Base-by-base conservation (phyloP, 2,329 filamentous ascomycete species). In the Emericellopsis cladophorae region DNA sequence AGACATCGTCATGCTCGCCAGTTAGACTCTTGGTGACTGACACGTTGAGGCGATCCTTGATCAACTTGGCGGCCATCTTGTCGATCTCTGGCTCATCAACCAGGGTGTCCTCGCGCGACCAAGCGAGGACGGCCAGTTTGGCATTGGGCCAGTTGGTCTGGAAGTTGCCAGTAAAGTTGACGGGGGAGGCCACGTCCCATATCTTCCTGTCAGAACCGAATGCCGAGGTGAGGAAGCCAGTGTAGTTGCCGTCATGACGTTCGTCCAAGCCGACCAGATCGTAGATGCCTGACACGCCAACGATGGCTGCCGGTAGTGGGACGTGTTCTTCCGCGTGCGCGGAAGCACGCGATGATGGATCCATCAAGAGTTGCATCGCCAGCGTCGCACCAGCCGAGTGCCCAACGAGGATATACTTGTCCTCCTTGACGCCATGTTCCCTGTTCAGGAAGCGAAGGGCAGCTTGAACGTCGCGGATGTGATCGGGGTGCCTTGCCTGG, bases 201-300 rank as follows among this genome's bases (percentile, higher is more conserved):
- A 42, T 51, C 23, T 47, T 50, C 43, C 55, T 54, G 35, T 74
- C 65, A 2, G 53, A 42, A 0, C 81, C 79, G 56, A 86, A 85
- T 2, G 81, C 79, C 6, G 62, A 67, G 4, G 57, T 50, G 16
- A 81, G 62, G 45, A 87, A 78, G 4, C 65, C 64, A 6, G 59
- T 53, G 53, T 86, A 87, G 23, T 51, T 54, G 6, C 60, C 62
- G 15, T 52, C 54, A 31, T 70, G 62, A 7, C 68, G 62, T 37
- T 62, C 56, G 22, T 67, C 60, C 16, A 85, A 57, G 0, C 66
- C 67, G 7, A 65, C 64, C 9, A 87, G 56, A 51, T 82, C 74
- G 56, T 84, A 85, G 18, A 87, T 74, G 1, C 82, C 81, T 42
- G 73, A 72, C 16, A 83, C 58, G 29, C 77, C 71, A 5, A 84